Base-by-base conservation (phyloP, 257 asterid species). In the Leonotis leonurus region DNA sequence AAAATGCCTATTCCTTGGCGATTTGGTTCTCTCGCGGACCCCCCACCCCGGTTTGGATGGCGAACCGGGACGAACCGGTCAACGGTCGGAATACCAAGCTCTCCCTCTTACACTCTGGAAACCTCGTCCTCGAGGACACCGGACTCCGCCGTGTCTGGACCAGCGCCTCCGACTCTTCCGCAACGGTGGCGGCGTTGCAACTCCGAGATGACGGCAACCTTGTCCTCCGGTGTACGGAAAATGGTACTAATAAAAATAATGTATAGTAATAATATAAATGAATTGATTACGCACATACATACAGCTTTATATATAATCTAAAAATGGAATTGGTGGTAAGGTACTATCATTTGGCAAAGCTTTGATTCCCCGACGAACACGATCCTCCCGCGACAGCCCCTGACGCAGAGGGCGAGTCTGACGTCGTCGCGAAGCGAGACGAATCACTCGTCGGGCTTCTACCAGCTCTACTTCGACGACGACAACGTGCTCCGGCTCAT, bases 1-100 rank as follows among this genome's bases (percentile, higher is more conserved):
- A 54, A 8, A 54, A 54, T 14, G 60, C 60, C 20, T 54, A 14
- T 26, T 54, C 41, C 2, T 30, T 54, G 8, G 40, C 60, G 1
- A 54, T 30, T 13, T 54, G 40, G 14, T n/a, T 14, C 60, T 27
- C 60, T 16, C 60, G 0, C 6, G 33, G 11, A 8, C 57, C 10
- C 13, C 7, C 26, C 39, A 58, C 64, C 40, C 13, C 64, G 0
- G 62, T 71, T 17, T 71, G 76, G 76, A 64, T 64, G 70, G 76
- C 71, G 7, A 71, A 64, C 17, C 44, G 76, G 4, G 67, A 71
- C 46, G 33, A 27, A 27, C 75, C 76, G 2, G 76, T 64, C 2
- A 59, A 51, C 39, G 68, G 69, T 3, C 51, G 52, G 40, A 3
- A 49, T 12, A 56, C 77, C 3, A 65, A 59, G 63, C 63, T 65